These are phyloP conservation scores for Nemania serpens DNA, from an alignment of 2,329 filamentous ascomycete genomes.

Conservation along the genomic window DNA sequence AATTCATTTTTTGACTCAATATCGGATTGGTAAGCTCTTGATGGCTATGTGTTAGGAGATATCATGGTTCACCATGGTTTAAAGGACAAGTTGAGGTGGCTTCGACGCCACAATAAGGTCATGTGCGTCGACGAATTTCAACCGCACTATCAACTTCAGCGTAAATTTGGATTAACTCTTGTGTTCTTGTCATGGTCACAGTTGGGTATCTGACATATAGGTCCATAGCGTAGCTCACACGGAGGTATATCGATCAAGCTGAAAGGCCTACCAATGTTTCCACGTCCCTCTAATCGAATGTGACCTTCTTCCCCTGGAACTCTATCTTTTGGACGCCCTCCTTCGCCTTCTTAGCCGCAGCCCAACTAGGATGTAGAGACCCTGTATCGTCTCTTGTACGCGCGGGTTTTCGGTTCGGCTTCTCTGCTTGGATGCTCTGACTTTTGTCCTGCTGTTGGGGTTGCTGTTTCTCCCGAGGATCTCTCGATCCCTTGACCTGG, in stretches of 20 bases:
- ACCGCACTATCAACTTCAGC: too few relatives aligned
- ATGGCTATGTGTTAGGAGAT: too few relatives aligned
- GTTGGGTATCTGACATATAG: constrained; percentile 23
- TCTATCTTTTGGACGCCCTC: constrained; percentile 56
- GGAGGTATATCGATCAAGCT: not conserved
- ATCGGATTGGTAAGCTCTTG: too few relatives aligned
- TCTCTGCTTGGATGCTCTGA: constrained; percentile 21
- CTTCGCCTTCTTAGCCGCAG: constrained; percentile 65
- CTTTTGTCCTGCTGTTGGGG: constrained; percentile 12
- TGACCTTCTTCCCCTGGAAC: constrained; percentile 63
- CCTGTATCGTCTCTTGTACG: constrained; percentile 56
- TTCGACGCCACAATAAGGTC: too few relatives aligned
- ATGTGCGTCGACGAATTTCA: too few relatives aligned
- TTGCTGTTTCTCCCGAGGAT: constrained; percentile 14
- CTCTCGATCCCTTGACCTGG: constrained; percentile 5
- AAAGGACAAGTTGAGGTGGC: too few relatives aligned
- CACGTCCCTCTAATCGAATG: constrained; percentile 53
- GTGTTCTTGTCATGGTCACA: not conserved
- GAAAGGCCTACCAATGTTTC: not conserved
- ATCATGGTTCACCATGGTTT: too few relatives aligned
- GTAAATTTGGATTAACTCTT: too few relatives aligned
- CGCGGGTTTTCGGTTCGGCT: constrained; percentile 40
- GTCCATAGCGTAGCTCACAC: not conserved
- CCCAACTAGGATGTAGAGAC: constrained; percentile 67
- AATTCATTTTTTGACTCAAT: too few relatives aligned